Conservation (phyloP, 495 filamentous ascomycete genomes). For the Daldinia bambusicola region DNA sequence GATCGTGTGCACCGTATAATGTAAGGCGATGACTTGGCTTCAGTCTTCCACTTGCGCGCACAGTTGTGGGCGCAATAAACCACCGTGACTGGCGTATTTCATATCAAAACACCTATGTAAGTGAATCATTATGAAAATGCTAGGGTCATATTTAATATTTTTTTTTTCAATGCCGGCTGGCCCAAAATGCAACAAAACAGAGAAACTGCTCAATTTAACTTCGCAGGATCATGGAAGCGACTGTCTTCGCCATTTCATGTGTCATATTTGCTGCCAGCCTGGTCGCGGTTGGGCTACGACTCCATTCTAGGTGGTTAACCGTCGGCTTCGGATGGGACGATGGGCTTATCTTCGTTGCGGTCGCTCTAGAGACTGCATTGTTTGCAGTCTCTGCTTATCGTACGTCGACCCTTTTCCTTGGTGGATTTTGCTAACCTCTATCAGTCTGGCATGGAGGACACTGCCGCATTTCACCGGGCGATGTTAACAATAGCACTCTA, state of each 20-base stretch:
- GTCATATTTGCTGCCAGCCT: slow-evolving; percentile 16
- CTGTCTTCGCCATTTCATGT: slow-evolving; percentile 8
- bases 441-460: not conserved
- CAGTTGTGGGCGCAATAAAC: not conserved
- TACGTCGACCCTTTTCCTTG: slow-evolving; percentile 3
- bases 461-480: not conserved
- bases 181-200: not conserved
- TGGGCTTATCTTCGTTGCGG: slow-evolving; percentile 22
- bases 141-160: not conserved
- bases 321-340: slow-evolving; percentile 41
- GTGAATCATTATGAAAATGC: not conserved
- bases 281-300: slow-evolving; percentile 18
- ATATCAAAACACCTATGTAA: not conserved
- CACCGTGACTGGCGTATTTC: not conserved
- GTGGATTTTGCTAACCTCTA: not conserved
- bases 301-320: slow-evolving; percentile 27
- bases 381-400: slow-evolving; percentile 19
- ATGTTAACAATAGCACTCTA: not conserved
- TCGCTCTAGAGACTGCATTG: slow-evolving; percentile 12
- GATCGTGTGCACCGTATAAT: not conserved
- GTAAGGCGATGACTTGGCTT: not conserved
- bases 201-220: not conserved
- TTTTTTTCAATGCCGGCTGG: not conserved
- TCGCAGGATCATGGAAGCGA: not conserved
- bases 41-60: not conserved